Evolutionary conservation across 306 rosid genomes (phyloP).

Genomic region (Pyrus pyrifolia): DNA sequence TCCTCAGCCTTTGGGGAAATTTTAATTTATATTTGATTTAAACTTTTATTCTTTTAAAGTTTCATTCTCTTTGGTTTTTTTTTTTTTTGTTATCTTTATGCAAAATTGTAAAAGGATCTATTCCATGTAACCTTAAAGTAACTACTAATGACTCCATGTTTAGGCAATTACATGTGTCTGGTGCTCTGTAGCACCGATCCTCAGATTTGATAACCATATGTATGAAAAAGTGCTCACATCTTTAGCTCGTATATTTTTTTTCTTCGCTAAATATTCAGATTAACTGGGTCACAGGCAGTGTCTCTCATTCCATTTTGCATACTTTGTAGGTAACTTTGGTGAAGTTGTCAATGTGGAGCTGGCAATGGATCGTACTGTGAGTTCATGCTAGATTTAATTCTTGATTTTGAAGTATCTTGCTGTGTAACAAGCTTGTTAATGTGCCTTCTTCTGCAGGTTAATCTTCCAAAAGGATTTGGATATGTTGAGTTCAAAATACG

Average conservation of each 20-base stretch:
- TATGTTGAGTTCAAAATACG: constrained; percentile 91
- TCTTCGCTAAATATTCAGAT: background rate
- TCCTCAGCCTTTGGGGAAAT: background rate
- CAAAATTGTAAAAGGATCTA: background rate
- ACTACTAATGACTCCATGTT: background rate
- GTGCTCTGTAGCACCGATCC: background rate
- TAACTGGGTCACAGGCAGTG: background rate
- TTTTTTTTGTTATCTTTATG: background rate
- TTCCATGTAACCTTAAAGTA: background rate
- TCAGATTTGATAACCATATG: background rate
- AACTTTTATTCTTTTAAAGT: background rate
- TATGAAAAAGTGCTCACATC: background rate
- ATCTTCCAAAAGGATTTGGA: constrained; percentile 93
- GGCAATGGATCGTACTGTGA: constrained; percentile 86
- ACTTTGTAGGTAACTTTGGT: constrained; percentile 67
- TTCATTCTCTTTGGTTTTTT: background rate
- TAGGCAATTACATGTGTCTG: background rate
- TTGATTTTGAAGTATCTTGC: background rate
- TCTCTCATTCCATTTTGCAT: background rate
- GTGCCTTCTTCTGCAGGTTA: constrained; percentile 46
- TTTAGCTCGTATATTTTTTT: background rate
- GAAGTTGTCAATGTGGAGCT: constrained; percentile 89
- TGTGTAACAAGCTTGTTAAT: background rate
- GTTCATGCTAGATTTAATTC: constrained; percentile 27
- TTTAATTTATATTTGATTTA: background rate